Evolutionary conservation across 768 basidiomycete species (phyloP), one percentile per base, ranked within the genome.

Genomic region (Collybiopsis confluens): DNA sequence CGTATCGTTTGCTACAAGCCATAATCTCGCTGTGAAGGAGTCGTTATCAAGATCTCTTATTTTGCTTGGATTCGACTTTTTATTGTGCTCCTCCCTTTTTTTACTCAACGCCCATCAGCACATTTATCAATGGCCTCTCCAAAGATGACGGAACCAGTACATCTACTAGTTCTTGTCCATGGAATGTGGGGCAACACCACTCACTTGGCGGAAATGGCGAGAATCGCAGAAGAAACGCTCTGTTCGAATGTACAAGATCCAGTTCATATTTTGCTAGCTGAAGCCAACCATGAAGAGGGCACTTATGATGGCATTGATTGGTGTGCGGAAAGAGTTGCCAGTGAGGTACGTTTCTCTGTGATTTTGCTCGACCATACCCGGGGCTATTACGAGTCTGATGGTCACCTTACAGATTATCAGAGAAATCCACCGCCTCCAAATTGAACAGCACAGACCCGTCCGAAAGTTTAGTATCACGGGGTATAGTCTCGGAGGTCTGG

Each of bases 251-350:
- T 11, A 75, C 70, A 44, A 64, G 47, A 70, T n/a, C 63, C 73
- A 54, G 73, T 93, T 4, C 80, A 80, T 27, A 73, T 89, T 26
- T 66, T 90, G n/a, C 64, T 82, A 0, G 79, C 89, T 2, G 71
- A 87, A 59, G 79, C 85, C 2, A 88, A 90, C 63, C 64, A 71
- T n/a, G 82, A 82, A 30, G 78, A 82, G 27, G 77, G 76, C 8
- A 90, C 88, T 1, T 92, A 91, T 60, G 90, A 92, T 58, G 90
- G 90, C 1, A 80, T 92, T 18, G 90, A 92, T 63, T 88, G 88
- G 81, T 85, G 88, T 56, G 87, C 82, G 28, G 88, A 92, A 68
- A 75, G 92, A 26, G 82, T 92, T 30, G 82, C 88, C 3, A 72
- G 83, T 56, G 92, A 94, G 81, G 90, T 90, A 47, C 33, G 73